Percentiles rank a stretch among this genome's conserved stretches.
These are phyloP conservation scores for Pythium aphanidermatum DNA, from an alignment of 352 stramenopile genomes.

Conservation along the genomic window DNA sequence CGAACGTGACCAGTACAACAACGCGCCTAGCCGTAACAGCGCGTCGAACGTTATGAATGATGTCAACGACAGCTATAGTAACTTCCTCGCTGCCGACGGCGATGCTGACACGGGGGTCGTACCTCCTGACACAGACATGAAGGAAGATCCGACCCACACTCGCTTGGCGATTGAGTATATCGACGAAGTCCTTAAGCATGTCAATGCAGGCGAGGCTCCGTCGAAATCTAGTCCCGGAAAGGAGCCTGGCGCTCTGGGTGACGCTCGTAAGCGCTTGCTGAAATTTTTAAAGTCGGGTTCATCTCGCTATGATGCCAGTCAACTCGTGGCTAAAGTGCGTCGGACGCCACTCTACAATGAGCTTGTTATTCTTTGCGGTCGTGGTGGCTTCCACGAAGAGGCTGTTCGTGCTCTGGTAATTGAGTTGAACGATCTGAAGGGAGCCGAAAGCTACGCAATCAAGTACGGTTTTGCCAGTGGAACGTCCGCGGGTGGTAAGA, in stretches of 20 bases:
- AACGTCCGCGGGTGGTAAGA: constrained; percentile 20
- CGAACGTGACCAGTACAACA: constrained; percentile 21
- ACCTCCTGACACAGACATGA: constrained; percentile 10
- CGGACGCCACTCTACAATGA: constrained; percentile 73
- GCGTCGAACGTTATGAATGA: constrained; percentile 8
- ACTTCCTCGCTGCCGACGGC: constrained; percentile 67
- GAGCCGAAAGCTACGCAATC: constrained; percentile 74
- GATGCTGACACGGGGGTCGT: constrained; percentile 32
- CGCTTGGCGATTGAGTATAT: constrained; percentile 82
- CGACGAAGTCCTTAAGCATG: constrained; percentile 73
- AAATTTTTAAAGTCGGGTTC: constrained; percentile 75
- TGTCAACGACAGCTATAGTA: constrained; percentile 79
- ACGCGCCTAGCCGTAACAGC: constrained; percentile 10
- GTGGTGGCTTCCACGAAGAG: constrained; percentile 73
- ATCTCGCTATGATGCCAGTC: constrained; percentile 69
- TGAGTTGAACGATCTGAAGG: constrained; percentile 74
- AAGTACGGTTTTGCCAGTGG: constrained; percentile 56
- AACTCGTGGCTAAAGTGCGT: constrained; percentile 75
- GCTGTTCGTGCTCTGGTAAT: constrained; percentile 69
- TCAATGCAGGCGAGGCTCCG: constrained; percentile 56
- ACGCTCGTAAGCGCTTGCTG: constrained; percentile 71
- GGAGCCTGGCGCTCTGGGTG: constrained; percentile 59
- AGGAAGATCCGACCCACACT: constrained; percentile 74
- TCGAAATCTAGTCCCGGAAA: constrained; percentile 82
- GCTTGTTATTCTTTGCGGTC: constrained; percentile 80